Evolutionary conservation across 1,139 yeast genomes (phyloP).

Genomic region (Suhomyces anneliseae): DNA sequence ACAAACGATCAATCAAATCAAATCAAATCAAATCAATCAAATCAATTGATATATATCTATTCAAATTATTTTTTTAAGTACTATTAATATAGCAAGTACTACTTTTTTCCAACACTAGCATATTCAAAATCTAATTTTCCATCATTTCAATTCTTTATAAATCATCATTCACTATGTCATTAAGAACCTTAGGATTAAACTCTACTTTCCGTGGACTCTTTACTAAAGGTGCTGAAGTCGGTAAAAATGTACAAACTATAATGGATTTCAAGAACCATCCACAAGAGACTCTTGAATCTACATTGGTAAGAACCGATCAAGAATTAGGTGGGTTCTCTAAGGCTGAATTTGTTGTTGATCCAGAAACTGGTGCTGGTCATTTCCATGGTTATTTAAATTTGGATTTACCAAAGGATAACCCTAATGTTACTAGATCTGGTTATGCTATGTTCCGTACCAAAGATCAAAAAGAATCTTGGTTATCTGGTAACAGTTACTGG

Average conservation of each 20-base stretch:
- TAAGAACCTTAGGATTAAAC: slow-evolving; percentile 45
- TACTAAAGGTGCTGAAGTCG: slow-evolving; percentile 30
- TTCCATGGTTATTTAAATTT: slow-evolving; percentile 74
- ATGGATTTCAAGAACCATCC: slow-evolving; percentile 57
- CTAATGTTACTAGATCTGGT: slow-evolving; percentile 71
- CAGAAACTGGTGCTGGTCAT: slow-evolving; percentile 45
- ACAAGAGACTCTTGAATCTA: slow-evolving; percentile 39
- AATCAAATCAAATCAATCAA: no score
- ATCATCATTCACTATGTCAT: slow-evolving; percentile 30
- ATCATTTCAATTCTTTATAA: not conserved
- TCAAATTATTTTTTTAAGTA: no score
- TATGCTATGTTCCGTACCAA: slow-evolving; percentile 86
- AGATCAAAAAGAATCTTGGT: slow-evolving; percentile 57
- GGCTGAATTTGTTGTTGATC: slow-evolving; percentile 50
- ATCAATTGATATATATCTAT: no score
- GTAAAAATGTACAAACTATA: slow-evolving; percentile 40
- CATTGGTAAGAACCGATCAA: slow-evolving; percentile 66
- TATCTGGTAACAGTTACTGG: slow-evolving; percentile 50
- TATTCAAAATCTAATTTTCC: not conserved
- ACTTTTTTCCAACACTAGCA: not conserved
- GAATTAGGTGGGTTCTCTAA: slow-evolving; percentile 80
- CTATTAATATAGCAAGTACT: no score
- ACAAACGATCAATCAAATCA: no score
- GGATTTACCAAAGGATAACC: slow-evolving; percentile 70
- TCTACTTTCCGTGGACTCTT: slow-evolving; percentile 40